Conservation (phyloP, 306 rosid species). For the Betula pendula region DNA sequence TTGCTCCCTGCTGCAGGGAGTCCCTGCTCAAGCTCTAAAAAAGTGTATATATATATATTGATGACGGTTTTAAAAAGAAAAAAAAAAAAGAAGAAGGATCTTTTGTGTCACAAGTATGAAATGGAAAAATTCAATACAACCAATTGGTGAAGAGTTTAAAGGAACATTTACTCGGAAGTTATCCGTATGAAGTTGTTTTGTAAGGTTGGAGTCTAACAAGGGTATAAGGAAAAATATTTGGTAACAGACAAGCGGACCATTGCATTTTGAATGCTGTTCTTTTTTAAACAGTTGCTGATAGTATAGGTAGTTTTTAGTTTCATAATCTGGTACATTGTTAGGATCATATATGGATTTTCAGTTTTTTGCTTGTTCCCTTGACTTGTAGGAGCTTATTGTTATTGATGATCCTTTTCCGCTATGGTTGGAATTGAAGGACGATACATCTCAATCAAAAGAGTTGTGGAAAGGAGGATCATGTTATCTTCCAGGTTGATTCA, state of each 20-base stretch:
- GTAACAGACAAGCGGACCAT: background rate
- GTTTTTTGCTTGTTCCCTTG: constrained; percentile 23
- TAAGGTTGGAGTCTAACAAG: background rate
- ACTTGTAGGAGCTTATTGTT: constrained; percentile 82
- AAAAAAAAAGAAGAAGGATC: too few relatives aligned
- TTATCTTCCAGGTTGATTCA: constrained; percentile 65
- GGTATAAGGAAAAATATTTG: background rate
- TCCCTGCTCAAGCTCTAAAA: too few relatives aligned
- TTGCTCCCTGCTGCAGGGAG: too few relatives aligned
- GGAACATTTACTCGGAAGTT: too few relatives aligned
- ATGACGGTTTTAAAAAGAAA: too few relatives aligned
- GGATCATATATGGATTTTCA: constrained; percentile 6
- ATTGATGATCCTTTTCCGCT: constrained; percentile 86
- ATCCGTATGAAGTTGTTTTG: background rate
- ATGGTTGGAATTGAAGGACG: constrained; percentile 93
- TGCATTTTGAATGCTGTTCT: background rate
- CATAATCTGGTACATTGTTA: background rate
- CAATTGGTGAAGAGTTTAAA: background rate
- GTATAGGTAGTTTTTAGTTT: constrained; percentile 8
- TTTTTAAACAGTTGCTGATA: background rate
- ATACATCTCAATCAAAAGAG: constrained; percentile 67
- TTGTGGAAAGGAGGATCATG: constrained; percentile 58
- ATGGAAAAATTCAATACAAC: background rate
- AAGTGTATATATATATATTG: too few relatives aligned
- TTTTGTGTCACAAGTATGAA: background rate